A percentile compares a stretch with the other conserved stretches of the same genome.
phyloP scores from a whole-genome alignment of 225 moss, liverwort and hornwort species.

The Thuidium tamariscinum region DNA sequence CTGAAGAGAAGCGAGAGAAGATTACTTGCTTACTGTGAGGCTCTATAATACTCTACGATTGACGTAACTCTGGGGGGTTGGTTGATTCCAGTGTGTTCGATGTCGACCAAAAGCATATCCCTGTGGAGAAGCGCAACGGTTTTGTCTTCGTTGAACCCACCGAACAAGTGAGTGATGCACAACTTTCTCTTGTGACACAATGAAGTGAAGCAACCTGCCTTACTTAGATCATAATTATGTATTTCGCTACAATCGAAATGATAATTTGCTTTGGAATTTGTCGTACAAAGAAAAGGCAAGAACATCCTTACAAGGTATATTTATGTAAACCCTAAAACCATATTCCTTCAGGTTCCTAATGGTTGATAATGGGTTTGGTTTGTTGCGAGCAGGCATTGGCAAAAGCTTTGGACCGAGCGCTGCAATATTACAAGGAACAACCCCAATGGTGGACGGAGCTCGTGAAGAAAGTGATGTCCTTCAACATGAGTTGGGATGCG shows the following conservation, averaged over 20 bases:
- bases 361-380: neutral
- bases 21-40: no score
- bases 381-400: conserved; percentile 44
- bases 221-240: no score
- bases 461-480: conserved; percentile 48
- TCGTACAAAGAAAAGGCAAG: neutral
- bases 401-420: conserved; percentile 50
- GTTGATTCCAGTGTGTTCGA: conserved; percentile 59
- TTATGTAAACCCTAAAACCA: no score
- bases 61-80: neutral
- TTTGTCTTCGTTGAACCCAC: conserved; percentile 64
- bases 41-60: neutral
- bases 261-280: neutral
- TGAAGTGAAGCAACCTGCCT: neutral
- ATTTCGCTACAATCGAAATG: neutral
- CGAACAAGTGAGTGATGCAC: conserved; percentile 27
- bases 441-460: conserved; percentile 47
- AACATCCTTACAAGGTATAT: neutral
- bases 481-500: conserved; percentile 70
- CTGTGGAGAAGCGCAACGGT: conserved; percentile 59
- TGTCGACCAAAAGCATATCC: conserved; percentile 39
- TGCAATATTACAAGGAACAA: conserved; percentile 26
- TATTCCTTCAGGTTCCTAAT: neutral
- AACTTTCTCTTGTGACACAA: neutral
- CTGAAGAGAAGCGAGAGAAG: neutral